phyloP scores from a whole-genome alignment of 306 rosid species.

The Sesbania bispinosa region DNA sequence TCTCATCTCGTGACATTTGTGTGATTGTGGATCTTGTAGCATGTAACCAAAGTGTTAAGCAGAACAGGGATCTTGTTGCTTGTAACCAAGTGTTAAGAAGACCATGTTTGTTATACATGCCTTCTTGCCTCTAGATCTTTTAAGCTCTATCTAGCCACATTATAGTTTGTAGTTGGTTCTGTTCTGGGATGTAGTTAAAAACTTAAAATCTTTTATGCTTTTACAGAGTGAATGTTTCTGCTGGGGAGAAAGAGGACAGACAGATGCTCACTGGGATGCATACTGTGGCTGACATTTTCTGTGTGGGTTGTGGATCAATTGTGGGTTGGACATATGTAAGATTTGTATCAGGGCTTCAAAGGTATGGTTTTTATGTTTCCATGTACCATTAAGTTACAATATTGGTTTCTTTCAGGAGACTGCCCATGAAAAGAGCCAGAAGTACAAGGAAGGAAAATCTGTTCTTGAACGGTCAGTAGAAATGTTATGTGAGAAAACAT shows the following conservation, averaged over 20 bases:
- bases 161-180: slow-evolving; percentile 9
- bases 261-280: slow-evolving; percentile 85
- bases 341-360: slow-evolving; percentile 23
- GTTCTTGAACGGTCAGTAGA: slow-evolving; percentile 75
- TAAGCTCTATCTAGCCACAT: not conserved
- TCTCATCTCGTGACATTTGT: not conserved
- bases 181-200: not conserved
- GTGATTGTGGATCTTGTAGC: slow-evolving; percentile 14
- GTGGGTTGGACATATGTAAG: slow-evolving; percentile 99
- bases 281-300: slow-evolving; percentile 93
- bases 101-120: not conserved
- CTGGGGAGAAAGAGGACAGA: slow-evolving; percentile 79
- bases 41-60: no score
- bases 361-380: slow-evolving; percentile 21
- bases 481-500: slow-evolving; percentile 19
- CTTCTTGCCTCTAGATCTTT: not conserved
- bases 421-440: slow-evolving; percentile 66
- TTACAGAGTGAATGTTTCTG: slow-evolving; percentile 67
- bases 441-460: slow-evolving; percentile 79
- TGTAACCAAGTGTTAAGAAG: not conserved
- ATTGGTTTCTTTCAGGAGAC: slow-evolving; percentile 57
- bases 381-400: slow-evolving; percentile 25
- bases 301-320: slow-evolving; percentile 94
- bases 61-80: no score
- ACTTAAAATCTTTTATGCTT: slow-evolving; percentile 24